phyloP scores from a whole-genome alignment of 2,329 filamentous ascomycete genomes.

The Fusarium dlaminii region DNA sequence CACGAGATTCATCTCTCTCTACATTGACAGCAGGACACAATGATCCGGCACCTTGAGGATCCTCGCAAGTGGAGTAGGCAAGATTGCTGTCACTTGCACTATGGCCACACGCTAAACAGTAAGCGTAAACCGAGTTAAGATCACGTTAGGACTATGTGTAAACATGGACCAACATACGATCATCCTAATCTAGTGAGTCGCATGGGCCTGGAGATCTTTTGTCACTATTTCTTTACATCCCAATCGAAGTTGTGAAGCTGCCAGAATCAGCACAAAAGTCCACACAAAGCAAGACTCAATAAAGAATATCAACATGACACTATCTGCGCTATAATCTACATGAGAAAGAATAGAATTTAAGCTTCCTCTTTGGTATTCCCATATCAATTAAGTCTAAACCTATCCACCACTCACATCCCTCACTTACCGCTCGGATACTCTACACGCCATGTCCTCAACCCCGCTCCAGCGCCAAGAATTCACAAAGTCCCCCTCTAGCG shows the following conservation, averaged over 20 bases:
- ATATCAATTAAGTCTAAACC: neutral
- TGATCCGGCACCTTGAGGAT: too few relatives aligned
- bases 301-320: neutral
- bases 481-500: slow-evolving; percentile 23
- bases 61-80: neutral
- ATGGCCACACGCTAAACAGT: too few relatives aligned
- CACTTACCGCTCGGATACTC: neutral
- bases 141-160: neutral
- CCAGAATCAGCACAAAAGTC: neutral
- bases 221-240: neutral
- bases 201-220: neutral
- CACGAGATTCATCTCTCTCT: too few relatives aligned
- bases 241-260: neutral
- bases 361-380: neutral
- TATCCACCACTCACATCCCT: neutral
- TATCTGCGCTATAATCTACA: neutral
- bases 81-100: neutral
- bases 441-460: neutral
- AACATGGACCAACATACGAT: neutral
- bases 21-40: too few relatives aligned
- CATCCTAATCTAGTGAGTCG: rapidly evolving
- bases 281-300: neutral
- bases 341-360: neutral
- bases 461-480: slow-evolving; percentile 25
- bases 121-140: neutral